Evolutionary conservation across 1,284 basidiomycete genomes (phyloP), one percentile per base, ranked within the genome.

Genomic region (Sporisorium sorghi): DNA sequence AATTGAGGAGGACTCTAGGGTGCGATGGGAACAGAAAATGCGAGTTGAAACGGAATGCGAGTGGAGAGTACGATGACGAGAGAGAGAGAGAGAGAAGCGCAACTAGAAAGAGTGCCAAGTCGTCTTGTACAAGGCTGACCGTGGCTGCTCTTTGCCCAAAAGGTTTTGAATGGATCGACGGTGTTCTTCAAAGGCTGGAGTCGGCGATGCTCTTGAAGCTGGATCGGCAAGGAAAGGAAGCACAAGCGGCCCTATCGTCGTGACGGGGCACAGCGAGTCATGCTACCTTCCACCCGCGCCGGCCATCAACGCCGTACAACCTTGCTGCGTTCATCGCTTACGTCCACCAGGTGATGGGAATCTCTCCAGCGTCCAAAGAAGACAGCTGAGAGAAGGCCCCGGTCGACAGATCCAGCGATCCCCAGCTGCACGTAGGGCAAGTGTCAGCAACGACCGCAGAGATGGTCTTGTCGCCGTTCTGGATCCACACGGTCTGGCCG

Each of bases 351-450:
- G 24, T 48, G 63, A 79, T 66, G 55, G 62, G 40, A 21, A 79
- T 47, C 9, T 51, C 54, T 15, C 78, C 78, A 30, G 59, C 54
- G 24, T 62, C 58, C 12, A 73, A 39, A 30, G 30, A 35, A 6
- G 61, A 58, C 15, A 77, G 63, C 54, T 68, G 61, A 44, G 61
- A n/a, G 60, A 80, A 80, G 21, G 72, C 75, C 15, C 76, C 78
- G 19, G 63, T 58, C 19, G 71, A 75, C 23, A 80, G 75, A 46
- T 80, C 78, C 47, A 80, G 56, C 28, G 56, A 57, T 19, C 67
- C 68, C n/a, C 9, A 53, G n/a, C 33, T 19, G 69, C 78, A 80
- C 15, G 71, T 69, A 33, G 78, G 78, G 68, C 78, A 80, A 2
- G 63, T 63, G 67, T 78, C 76, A 33, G 64, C 62, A 33, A 75